Base-by-base conservation (phyloP, 768 basidiomycete genomes). In the Suillus spraguei region DNA sequence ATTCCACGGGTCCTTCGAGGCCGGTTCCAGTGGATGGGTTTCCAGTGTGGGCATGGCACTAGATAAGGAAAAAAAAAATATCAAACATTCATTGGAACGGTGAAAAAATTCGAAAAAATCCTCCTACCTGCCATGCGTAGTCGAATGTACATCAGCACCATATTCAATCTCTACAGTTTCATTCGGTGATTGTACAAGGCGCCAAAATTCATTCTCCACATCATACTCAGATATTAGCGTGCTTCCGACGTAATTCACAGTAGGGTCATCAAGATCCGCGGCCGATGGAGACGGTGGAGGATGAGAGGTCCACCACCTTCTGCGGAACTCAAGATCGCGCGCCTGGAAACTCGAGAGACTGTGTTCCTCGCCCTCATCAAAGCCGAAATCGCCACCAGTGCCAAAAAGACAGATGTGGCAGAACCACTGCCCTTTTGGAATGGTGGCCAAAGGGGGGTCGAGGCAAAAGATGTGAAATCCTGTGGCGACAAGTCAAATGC, bases 81-180 rank as follows among this genome's bases (percentile, higher is more conserved):
- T 24, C 44, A 61, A 61, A 52, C 42, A 20, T 41, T 58, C 4
- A 42, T 62, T 71, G 64, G 22, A 76, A 67, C 72, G 70, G 75
- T 69, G 64, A n/a, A 65, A 74, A 56, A 66, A 63, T n/a, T 32
- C 49, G 62, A 63, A 63, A 38, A 59, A 65, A 38, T 10, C 28
- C 60, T 65, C 85, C 65, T 75, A 96, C 95, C 95, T 98, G 76
- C 97, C 97, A 69, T 98, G 95, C 9, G 93, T 97, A 1, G 95
- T 96, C 10, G 95, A 97, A 77, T 98, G 96, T 39, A 99, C 91
- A 75, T 99, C 97, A 2, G 97, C 97, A n/a, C 97, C 97, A 72
- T 99, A 99, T 76, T 99, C 97, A 39, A 99, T 90, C 75, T 99
- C 97, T 20, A 99, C 95, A 0, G 94, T 96, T 73, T 99, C 96